Conservation (phyloP, 2,329 filamentous ascomycete species). For the Pleomassaria siparia region DNA sequence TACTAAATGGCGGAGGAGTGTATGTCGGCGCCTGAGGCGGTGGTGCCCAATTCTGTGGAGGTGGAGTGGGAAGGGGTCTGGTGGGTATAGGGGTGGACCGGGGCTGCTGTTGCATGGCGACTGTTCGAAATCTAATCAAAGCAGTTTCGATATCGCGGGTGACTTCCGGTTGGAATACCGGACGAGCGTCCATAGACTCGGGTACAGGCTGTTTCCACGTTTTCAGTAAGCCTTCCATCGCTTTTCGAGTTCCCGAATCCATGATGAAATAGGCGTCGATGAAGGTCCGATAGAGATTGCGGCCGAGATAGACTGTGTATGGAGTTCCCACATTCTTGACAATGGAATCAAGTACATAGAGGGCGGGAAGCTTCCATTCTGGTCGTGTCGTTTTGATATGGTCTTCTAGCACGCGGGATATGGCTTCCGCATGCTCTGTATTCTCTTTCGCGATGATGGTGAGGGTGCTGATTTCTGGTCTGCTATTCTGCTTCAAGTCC, state of each 20-base stretch:
- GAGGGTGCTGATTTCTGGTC: constrained; percentile 94
- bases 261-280: constrained; percentile 96
- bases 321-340: constrained; percentile 98
- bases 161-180: constrained; percentile 85
- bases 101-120: constrained; percentile 60
- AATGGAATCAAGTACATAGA: constrained; percentile 97
- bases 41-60: constrained; percentile 53
- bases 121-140: constrained; percentile 75
- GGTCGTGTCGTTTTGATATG: constrained; percentile 93
- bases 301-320: constrained; percentile 92
- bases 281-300: constrained; percentile 89
- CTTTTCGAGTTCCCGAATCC: constrained; percentile 76
- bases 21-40: constrained; percentile 23
- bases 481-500: constrained; percentile 86
- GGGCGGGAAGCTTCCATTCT: constrained; percentile 85
- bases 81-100: constrained; percentile 49
- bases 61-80: constrained; percentile 52
- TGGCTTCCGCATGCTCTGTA: constrained; percentile 90
- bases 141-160: constrained; percentile 93
- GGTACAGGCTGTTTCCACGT: constrained; percentile 98
- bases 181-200: constrained; percentile 86
- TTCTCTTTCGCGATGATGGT: constrained; percentile 98
- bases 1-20: constrained; percentile 23
- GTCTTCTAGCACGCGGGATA: constrained; percentile 84
- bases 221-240: constrained; percentile 95